A percentile compares a stretch with the other conserved stretches of the same genome.
These are phyloP conservation scores for Brassica carinata DNA, from an alignment of 345 rosid genomes.

Conservation along the genomic window DNA sequence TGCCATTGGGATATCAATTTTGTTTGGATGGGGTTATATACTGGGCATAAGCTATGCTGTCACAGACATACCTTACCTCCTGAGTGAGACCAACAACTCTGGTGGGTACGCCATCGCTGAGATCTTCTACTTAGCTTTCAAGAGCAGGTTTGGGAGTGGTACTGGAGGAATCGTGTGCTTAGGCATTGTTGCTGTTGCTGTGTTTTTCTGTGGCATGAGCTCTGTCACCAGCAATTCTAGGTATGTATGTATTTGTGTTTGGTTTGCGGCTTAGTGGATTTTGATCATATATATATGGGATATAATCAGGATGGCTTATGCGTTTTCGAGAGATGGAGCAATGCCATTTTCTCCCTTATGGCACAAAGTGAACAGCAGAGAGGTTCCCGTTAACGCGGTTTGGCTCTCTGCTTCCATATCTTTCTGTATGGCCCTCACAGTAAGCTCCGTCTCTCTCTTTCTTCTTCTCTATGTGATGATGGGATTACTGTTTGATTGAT, in stretches of 20 bases:
- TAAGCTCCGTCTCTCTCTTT: slow-evolving; percentile 37
- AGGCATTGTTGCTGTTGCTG: slow-evolving; percentile 81
- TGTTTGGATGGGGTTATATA: slow-evolving; percentile 95
- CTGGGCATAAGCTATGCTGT: slow-evolving; percentile 90
- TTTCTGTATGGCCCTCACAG: slow-evolving; percentile 96
- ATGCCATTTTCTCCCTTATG: slow-evolving; percentile 82
- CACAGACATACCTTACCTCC: slow-evolving; percentile 72
- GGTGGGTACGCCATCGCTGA: slow-evolving; percentile 94
- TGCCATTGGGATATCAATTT: slow-evolving; percentile 81
- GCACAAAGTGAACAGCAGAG: slow-evolving; percentile 89
- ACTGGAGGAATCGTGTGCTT: slow-evolving; percentile 85
- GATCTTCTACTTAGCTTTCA: slow-evolving; percentile 81
- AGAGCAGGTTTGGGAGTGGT: slow-evolving; percentile 84
- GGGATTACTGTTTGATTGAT: neutral
- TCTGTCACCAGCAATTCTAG: slow-evolving; percentile 95
- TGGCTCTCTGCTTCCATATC: slow-evolving; percentile 77
- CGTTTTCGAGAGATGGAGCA: slow-evolving; percentile 98
- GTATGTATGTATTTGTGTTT: slow-evolving; percentile 36
- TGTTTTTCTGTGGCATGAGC: slow-evolving; percentile 98
- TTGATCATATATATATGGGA: slow-evolving; percentile 2
- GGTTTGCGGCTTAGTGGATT: neutral
- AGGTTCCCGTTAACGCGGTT: slow-evolving; percentile 84
- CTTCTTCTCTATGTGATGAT: neutral
- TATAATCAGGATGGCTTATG: slow-evolving; percentile 87
- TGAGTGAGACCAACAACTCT: slow-evolving; percentile 73